A percentile compares a stretch with the other conserved stretches of the same genome.
Evolutionary conservation across 805 yeast genomes (phyloP).

Genomic region (Brettanomyces bruxellensis): DNA sequence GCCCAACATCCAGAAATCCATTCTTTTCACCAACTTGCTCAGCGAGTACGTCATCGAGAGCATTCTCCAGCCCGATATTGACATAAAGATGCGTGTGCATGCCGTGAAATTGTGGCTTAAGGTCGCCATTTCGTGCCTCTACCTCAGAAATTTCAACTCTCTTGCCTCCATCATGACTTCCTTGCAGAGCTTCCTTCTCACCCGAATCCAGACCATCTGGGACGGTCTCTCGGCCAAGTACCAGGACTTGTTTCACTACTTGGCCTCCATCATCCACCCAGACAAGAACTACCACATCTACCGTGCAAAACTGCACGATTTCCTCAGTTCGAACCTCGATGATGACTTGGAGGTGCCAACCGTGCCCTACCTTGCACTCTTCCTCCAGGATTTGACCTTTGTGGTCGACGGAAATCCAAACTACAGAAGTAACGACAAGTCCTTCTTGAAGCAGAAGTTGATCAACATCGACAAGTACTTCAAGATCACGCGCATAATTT

Average conservation of each 20-base stretch:
- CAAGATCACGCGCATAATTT: constrained; percentile 55
- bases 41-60: constrained; percentile 69
- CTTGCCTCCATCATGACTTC: constrained; percentile 73
- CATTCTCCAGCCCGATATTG: constrained; percentile 43
- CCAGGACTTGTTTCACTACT: constrained; percentile 49
- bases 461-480: constrained; percentile 69
- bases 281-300: constrained; percentile 64
- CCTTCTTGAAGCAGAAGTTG: constrained; percentile 45
- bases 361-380: constrained; percentile 69
- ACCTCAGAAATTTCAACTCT: constrained; percentile 68
- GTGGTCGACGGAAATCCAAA: constrained; percentile 76
- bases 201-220: constrained; percentile 58
- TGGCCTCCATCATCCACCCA: constrained; percentile 65
- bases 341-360: constrained; percentile 43
- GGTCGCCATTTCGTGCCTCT: constrained; percentile 61
- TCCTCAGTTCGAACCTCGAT: constrained; percentile 37
- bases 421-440: constrained; percentile 44
- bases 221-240: constrained; percentile 48
- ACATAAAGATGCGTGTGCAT: constrained; percentile 39
- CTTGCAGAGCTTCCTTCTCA: constrained; percentile 61
- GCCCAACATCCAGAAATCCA: constrained; percentile 52
- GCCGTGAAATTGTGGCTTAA: constrained; percentile 65
- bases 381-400: constrained; percentile 71
- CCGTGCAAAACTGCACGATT: constrained; percentile 50
- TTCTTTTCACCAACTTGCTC: constrained; percentile 61